Conservation (phyloP, 306 rosid species). For the Elaeagnus macrophylla region DNA sequence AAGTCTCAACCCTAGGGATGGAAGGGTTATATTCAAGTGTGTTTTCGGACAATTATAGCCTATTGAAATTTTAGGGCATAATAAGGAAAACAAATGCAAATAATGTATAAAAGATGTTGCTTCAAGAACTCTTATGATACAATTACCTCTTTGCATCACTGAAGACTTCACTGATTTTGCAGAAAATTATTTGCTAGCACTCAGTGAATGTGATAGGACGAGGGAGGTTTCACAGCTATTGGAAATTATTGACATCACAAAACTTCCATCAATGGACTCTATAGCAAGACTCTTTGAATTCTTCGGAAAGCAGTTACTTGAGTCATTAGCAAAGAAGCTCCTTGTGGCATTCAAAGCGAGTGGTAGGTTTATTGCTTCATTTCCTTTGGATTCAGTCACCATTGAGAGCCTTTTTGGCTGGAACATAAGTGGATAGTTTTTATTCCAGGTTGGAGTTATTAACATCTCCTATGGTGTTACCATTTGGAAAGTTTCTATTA, state of each 20-base stretch:
- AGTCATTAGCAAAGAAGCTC: slow-evolving; percentile 54
- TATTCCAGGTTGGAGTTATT: slow-evolving; percentile 14
- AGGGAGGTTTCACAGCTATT: slow-evolving; percentile 52
- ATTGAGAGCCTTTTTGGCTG: background rate
- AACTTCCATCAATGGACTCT: slow-evolving; percentile 32
- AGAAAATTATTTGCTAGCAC: slow-evolving; percentile 75
- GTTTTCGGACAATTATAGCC: too few species aligned
- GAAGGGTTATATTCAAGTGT: too few species aligned
- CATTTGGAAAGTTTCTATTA: background rate
- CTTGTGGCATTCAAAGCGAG: slow-evolving; percentile 42
- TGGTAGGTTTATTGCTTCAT: slow-evolving; percentile 35
- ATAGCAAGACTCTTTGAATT: slow-evolving; percentile 43
- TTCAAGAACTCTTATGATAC: slow-evolving; percentile 5
- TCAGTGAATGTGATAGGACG: slow-evolving; percentile 60
- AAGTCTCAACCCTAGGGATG: too few species aligned
- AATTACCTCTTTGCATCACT: slow-evolving; percentile 11
- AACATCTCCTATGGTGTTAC: slow-evolving; percentile 4
- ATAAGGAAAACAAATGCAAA: too few species aligned
- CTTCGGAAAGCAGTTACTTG: slow-evolving; percentile 58
- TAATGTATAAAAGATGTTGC: too few species aligned
- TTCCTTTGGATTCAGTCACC: background rate
- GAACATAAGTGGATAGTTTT: slow-evolving; percentile 4
- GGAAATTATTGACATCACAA: slow-evolving; percentile 46
- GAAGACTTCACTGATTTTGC: slow-evolving; percentile 30
- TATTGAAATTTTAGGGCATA: too few species aligned